phyloP scores from a whole-genome alignment of 495 filamentous ascomycete species.

The Chaetomium tenue region DNA sequence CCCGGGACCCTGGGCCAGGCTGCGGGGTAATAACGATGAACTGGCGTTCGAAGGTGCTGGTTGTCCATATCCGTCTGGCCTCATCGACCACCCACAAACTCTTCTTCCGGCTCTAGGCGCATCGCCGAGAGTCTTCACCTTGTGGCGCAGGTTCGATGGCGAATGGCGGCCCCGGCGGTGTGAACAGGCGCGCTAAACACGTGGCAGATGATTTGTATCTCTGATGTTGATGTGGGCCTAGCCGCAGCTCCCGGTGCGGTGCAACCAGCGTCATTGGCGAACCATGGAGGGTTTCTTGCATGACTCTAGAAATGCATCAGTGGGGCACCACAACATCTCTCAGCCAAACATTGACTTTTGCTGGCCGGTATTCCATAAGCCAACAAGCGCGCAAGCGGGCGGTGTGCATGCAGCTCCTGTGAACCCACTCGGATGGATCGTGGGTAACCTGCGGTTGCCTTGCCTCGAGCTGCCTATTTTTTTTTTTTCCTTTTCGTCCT shows the following conservation, averaged over 20 bases:
- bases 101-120: too few relatives aligned
- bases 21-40: neutral
- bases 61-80: too few relatives aligned
- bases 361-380: neutral
- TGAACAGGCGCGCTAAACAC: too few relatives aligned
- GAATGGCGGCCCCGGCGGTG: too few relatives aligned
- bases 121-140: too few relatives aligned
- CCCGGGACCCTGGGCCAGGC: neutral
- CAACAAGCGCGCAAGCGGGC: conserved; percentile 1
- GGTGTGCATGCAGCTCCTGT: conserved; percentile 14
- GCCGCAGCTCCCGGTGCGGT: neutral
- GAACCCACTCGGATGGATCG: neutral
- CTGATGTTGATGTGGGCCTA: too few relatives aligned
- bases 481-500: neutral
- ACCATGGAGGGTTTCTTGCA: neutral
- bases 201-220: too few relatives aligned
- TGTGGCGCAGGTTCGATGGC: too few relatives aligned
- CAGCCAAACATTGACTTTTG: neutral
- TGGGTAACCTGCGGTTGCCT: conserved; percentile 10
- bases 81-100: too few relatives aligned
- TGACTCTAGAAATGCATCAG: neutral
- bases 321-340: neutral
- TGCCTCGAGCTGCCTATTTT: neutral
- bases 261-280: neutral
- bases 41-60: too few relatives aligned